A percentile compares a stretch with the other conserved stretches of the same genome.
phyloP scores from a whole-genome alignment of 306 rosid genomes.

The Castanopsis chinensis region DNA sequence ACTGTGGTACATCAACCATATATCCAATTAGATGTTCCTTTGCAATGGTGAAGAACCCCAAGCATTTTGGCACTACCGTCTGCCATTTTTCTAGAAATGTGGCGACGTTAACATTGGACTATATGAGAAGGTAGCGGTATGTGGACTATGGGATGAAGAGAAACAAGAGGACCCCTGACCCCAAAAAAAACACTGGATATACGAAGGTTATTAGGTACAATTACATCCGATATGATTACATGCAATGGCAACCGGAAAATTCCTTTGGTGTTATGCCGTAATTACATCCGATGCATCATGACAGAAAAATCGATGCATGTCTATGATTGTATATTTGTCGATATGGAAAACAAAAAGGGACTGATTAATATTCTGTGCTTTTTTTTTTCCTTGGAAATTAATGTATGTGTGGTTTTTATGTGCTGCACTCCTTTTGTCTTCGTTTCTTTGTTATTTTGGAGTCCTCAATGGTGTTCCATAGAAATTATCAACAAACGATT shows the following conservation, averaged over 20 bases:
- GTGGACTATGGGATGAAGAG: neutral
- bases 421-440: neutral
- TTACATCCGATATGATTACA: neutral
- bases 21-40: neutral
- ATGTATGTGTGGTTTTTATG: neutral
- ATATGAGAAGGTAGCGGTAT: neutral
- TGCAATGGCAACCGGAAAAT: neutral
- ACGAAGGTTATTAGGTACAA: neutral
- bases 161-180: neutral
- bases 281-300: neutral
- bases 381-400: neutral
- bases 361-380: neutral
- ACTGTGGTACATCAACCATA: neutral
- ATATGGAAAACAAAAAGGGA: neutral
- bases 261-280: neutral
- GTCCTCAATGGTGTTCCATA: neutral
- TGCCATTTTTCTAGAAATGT: neutral
- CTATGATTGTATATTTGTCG: slow-evolving; percentile 5
- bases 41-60: neutral
- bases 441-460: neutral
- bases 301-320: neutral
- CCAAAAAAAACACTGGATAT: neutral
- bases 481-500: neutral
- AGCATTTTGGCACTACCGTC: neutral
- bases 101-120: neutral